A percentile compares a stretch with the other conserved stretches of the same genome.
These are phyloP conservation scores for Ascochyta rabiei DNA, from an alignment of 2,329 filamentous ascomycete genomes.

Conservation along the genomic window DNA sequence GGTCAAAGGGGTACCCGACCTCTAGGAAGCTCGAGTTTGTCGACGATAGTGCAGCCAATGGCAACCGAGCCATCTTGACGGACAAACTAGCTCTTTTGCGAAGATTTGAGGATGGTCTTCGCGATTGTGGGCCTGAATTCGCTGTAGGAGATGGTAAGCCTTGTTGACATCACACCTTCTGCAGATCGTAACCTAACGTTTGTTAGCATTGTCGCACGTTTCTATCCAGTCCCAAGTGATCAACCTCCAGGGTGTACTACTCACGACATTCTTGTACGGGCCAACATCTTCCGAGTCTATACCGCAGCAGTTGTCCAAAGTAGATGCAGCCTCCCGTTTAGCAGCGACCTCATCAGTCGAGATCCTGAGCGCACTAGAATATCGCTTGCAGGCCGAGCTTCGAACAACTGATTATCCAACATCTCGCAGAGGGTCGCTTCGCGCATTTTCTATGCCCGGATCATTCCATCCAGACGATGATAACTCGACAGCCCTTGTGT, in stretches of 20 bases:
- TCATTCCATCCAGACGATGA: conserved; percentile 1
- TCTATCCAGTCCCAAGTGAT: conserved; percentile 46
- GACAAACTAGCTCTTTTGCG: conserved; percentile 42
- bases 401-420: conserved; percentile 13
- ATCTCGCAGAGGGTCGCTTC: conserved; percentile 8
- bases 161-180: not conserved
- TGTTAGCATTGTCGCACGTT: conserved; percentile 38
- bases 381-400: conserved; percentile 29
- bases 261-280: conserved; percentile 45
- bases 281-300: conserved; percentile 42
- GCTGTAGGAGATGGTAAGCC: conserved; percentile 43
- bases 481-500: conserved; percentile 34
- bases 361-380: conserved; percentile 33
- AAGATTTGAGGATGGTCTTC: conserved; percentile 38
- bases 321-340: conserved; percentile 39
- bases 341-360: conserved; percentile 39
- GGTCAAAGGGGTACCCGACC: conserved; percentile 37
- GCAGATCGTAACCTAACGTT: not conserved
- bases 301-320: conserved; percentile 38
- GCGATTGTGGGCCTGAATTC: conserved; percentile 37
- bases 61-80: conserved; percentile 38
- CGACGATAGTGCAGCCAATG: conserved; percentile 32
- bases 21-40: conserved; percentile 36
- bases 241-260: conserved; percentile 39
- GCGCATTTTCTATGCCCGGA: conserved; percentile 4